These are phyloP conservation scores for Carex arenaria DNA, from an alignment of 202 grass and related monocot genomes.

Conservation along the genomic window DNA sequence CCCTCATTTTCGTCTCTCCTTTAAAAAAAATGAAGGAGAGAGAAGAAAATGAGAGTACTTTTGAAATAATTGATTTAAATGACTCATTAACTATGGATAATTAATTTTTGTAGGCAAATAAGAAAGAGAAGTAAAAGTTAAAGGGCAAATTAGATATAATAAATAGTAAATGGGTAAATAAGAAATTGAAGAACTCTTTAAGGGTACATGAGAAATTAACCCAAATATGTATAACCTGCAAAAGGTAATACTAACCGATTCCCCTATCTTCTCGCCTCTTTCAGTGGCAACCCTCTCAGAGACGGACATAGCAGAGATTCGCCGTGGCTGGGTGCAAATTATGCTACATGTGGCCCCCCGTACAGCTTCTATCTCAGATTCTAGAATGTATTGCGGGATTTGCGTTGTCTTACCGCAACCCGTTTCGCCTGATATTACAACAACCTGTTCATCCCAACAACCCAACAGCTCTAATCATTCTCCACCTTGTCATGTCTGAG, in stretches of 20 bases:
- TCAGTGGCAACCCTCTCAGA: conserved; percentile 97
- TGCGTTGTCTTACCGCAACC: conserved; percentile 98
- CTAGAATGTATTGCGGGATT: conserved; percentile 92
- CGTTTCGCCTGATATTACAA: conserved; percentile 96
- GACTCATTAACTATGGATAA: no score
- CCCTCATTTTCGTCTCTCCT: no score
- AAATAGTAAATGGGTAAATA: no score
- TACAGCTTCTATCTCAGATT: conserved; percentile 92
- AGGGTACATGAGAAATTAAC: no score
- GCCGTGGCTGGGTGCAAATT: conserved; percentile 93
- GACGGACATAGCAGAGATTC: conserved; percentile 96
- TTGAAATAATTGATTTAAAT: no score
- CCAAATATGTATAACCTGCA: not conserved
- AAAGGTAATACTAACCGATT: conserved; percentile 59
- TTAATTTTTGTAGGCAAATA: no score
- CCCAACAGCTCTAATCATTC: not conserved
- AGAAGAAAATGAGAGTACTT: no score
- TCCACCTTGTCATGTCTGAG: not conserved
- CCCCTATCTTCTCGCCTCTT: conserved; percentile 94
- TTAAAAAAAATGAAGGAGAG: no score
- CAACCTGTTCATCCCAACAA: conserved; percentile 53
- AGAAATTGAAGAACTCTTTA: no score
- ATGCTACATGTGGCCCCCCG: conserved; percentile 80
- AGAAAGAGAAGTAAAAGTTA: no score
- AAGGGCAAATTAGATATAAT: no score